Percentiles rank a stretch among this genome's conserved stretches.
Evolutionary conservation across 2,329 filamentous ascomycete species (phyloP).

Genomic region (Salinomyces thailandicus): DNA sequence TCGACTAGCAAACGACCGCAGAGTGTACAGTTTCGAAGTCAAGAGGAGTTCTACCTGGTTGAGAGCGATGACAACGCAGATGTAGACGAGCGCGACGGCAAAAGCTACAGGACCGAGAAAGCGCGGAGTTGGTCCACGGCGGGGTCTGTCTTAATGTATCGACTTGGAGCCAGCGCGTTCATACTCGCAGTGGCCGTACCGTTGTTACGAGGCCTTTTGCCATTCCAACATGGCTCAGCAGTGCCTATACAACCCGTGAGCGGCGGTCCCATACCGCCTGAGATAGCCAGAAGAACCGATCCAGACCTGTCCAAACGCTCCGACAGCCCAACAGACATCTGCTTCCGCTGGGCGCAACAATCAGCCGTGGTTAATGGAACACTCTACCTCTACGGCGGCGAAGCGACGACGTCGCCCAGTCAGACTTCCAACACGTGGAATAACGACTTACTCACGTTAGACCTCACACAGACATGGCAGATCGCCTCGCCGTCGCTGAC

Average conservation of each 20-base stretch:
- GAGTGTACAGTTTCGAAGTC: conserved; percentile 19
- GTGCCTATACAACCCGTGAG: conserved; percentile 22
- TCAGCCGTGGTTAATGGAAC: conserved; percentile 62
- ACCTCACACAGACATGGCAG: conserved; percentile 63
- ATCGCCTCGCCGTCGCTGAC: conserved; percentile 52
- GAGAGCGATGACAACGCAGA: conserved; percentile 14
- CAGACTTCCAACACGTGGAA: conserved; percentile 61
- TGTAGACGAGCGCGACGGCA: neutral
- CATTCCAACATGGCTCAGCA: conserved; percentile 13
- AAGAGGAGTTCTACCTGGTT: conserved; percentile 19
- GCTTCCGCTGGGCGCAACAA: conserved; percentile 57
- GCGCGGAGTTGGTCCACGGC: no score
- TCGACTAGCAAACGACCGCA: conserved; percentile 4
- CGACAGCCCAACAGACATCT: conserved; percentile 46
- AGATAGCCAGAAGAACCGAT: conserved; percentile 9
- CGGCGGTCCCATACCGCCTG: conserved; percentile 18
- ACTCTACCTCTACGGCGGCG: conserved; percentile 65
- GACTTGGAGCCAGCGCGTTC: conserved; percentile 16
- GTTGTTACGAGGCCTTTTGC: conserved; percentile 17
- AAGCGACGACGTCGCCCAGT: conserved; percentile 46
- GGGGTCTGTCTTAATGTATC: conserved; percentile 16
- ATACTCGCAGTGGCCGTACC: conserved; percentile 20
- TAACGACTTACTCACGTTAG: conserved; percentile 62
- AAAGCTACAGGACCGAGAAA: neutral
- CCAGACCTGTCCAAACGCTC: conserved; percentile 24